Evolutionary conservation across 306 rosid genomes (phyloP).

Genomic region (Medicago ruthenica): DNA sequence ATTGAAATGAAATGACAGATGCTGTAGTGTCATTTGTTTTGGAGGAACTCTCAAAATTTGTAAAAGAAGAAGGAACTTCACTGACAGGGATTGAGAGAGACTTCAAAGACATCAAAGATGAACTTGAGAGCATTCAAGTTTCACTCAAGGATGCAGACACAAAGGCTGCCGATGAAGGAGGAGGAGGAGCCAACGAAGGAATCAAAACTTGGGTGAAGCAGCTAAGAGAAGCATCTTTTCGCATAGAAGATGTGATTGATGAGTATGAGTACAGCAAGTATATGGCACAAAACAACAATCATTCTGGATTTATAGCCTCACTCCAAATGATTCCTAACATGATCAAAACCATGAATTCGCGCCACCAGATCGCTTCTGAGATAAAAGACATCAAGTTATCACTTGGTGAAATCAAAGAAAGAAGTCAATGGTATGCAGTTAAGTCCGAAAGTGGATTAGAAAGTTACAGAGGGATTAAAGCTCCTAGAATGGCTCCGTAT

Average conservation of each 20-base stretch:
- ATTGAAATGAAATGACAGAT: slow-evolving; percentile 14
- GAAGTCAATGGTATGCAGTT: no score
- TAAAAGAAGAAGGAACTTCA: background rate
- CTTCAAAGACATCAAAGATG: background rate
- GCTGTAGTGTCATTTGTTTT: background rate
- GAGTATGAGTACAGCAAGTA: background rate
- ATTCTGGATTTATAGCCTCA: background rate
- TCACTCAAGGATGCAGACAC: slow-evolving; percentile 24
- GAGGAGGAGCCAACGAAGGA: background rate
- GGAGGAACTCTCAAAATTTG: background rate
- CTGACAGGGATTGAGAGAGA: background rate
- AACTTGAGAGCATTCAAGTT: background rate
- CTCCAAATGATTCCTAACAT: background rate
- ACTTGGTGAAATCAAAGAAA: no score
- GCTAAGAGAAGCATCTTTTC: background rate
- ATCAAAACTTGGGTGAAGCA: slow-evolving; percentile 7
- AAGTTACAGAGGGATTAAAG: background rate
- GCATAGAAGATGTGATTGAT: background rate
- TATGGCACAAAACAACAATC: background rate
- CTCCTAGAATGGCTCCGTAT: slow-evolving; percentile 5
- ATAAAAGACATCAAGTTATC: no score
- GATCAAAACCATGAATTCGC: no score
- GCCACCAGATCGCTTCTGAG: no score
- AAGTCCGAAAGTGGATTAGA: no score
- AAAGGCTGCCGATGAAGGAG: background rate